Evolutionary conservation across 805 yeast genomes (phyloP).

Genomic region (Wickerhamiella nectarea): DNA sequence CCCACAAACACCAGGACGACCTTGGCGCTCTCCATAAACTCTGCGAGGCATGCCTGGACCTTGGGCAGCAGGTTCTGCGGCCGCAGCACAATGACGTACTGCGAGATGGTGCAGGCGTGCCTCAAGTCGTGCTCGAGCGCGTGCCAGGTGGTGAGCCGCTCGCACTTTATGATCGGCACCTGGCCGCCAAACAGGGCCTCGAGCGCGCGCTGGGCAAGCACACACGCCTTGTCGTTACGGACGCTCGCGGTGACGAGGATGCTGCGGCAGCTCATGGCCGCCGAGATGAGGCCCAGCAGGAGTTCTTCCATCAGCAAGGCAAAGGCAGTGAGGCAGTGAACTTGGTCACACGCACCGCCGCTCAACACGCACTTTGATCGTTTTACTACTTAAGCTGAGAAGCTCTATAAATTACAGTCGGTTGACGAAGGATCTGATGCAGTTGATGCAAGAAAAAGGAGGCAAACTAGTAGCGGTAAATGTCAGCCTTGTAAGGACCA

Average conservation of each 20-base stretch:
- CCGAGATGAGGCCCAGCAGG: constrained; percentile 1
- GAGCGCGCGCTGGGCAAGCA: constrained; percentile 1
- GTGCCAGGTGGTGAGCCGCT: constrained; percentile 5
- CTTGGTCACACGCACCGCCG: no score
- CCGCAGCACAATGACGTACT: neutral
- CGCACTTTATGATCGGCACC: neutral
- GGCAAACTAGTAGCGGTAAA: constrained; percentile 76
- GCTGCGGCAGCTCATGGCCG: neutral
- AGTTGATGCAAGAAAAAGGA: constrained; percentile 20
- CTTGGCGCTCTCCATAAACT: neutral
- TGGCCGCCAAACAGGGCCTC: neutral
- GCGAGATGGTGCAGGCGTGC: neutral
- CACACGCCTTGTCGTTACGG: neutral
- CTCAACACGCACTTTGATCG: no score
- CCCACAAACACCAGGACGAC: neutral
- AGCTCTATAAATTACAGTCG: constrained; percentile 5
- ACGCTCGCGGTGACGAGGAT: neutral
- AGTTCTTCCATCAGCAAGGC: neutral
- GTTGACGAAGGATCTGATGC: constrained; percentile 16
- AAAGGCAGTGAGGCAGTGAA: neutral
- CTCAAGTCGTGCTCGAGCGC: neutral
- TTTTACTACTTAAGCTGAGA: no score
- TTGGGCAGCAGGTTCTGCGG: neutral
- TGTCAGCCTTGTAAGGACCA: constrained; percentile 98
- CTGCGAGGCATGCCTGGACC: constrained; percentile 6